Evolutionary conservation across 1,284 basidiomycete genomes (phyloP).

Genomic region (Austropuccinia psidii): DNA sequence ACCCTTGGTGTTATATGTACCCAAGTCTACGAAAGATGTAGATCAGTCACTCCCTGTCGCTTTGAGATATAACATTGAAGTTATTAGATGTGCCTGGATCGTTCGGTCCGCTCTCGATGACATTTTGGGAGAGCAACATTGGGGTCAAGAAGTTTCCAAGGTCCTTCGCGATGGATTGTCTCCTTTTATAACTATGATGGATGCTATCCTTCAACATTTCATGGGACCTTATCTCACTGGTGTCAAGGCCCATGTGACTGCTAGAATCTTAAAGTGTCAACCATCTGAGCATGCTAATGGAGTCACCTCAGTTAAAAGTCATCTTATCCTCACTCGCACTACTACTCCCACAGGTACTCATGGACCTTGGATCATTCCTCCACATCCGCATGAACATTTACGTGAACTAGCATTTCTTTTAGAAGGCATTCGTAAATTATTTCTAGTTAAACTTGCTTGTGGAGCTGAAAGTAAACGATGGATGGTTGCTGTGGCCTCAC

Average conservation of each 20-base stretch:
- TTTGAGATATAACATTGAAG: slow-evolving; percentile 27
- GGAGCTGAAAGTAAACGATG: slow-evolving; percentile 20
- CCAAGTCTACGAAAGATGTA: slow-evolving; percentile 23
- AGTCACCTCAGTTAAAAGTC: background rate
- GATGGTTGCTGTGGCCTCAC: slow-evolving; percentile 29
- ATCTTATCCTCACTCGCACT: background rate
- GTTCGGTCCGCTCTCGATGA: background rate
- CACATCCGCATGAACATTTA: slow-evolving; percentile 10
- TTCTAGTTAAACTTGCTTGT: slow-evolving; percentile 13
- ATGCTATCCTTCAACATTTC: slow-evolving; percentile 25
- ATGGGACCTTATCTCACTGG: slow-evolving; percentile 22
- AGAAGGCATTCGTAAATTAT: slow-evolving; percentile 21
- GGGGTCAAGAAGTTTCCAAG: slow-evolving; percentile 14
- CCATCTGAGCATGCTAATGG: background rate
- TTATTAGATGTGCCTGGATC: slow-evolving; percentile 15
- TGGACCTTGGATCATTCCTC: background rate
- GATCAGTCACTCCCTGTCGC: slow-evolving; percentile 9
- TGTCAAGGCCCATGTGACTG: slow-evolving; percentile 13
- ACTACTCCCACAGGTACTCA: background rate
- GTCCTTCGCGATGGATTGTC: slow-evolving; percentile 15
- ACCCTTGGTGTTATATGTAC: slow-evolving; percentile 3
- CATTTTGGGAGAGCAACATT: background rate
- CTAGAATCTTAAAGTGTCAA: slow-evolving; percentile 5
- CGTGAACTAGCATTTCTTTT: slow-evolving; percentile 8
- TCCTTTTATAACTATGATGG: slow-evolving; percentile 21